Evolutionary conservation across 2,329 filamentous ascomycete species (phyloP).

Genomic region (Macrophomina pseudophaseolina): DNA sequence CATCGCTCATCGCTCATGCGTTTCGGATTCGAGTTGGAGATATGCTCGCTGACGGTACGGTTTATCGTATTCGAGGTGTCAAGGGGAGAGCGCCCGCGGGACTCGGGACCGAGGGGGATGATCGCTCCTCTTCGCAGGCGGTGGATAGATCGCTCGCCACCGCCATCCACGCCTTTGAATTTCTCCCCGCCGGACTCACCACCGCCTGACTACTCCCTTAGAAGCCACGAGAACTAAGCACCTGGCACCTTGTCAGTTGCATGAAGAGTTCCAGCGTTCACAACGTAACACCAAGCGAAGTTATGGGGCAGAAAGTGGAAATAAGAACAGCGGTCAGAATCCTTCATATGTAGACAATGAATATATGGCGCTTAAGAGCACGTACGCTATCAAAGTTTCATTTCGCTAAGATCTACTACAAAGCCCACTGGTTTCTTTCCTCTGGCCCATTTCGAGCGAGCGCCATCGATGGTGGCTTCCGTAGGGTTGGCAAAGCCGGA

Average conservation of each 20-base stretch:
- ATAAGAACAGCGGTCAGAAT: too few species aligned
- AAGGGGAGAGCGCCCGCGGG: background rate
- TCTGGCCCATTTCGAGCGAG: background rate
- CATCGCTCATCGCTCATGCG: background rate
- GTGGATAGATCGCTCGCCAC: background rate
- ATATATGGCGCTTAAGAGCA: too few species aligned
- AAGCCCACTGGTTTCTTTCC: background rate
- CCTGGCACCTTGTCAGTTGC: background rate
- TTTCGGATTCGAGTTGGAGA: background rate
- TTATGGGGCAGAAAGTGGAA: too few species aligned
- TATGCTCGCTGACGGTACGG: background rate
- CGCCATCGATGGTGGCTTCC: background rate
- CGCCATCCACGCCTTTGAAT: background rate
- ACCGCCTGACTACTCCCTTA: background rate
- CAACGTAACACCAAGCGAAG: too few species aligned
- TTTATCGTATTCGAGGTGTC: background rate
- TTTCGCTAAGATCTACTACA: background rate
- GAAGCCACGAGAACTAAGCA: background rate
- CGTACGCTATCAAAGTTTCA: background rate
- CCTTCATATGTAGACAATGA: too few species aligned
- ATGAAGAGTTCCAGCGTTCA: too few species aligned
- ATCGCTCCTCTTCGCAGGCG: background rate
- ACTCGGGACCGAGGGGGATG: background rate
- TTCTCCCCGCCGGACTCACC: background rate
- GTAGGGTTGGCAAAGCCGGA: background rate